phyloP scores from a whole-genome alignment of 306 rosid genomes.

The Medicago lupulina region DNA sequence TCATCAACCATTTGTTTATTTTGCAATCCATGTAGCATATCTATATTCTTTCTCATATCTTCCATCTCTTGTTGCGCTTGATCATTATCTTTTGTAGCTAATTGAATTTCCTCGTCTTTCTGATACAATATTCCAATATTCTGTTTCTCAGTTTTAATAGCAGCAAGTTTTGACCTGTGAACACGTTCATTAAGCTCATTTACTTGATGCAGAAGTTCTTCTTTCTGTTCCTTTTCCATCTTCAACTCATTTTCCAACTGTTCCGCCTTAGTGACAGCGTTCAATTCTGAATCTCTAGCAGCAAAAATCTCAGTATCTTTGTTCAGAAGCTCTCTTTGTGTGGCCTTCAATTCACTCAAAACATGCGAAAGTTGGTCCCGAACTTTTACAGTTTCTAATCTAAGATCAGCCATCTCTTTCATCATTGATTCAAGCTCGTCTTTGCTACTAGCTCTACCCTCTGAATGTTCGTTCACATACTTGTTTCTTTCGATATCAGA shows the following conservation, averaged over 20 bases:
- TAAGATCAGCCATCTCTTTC: conserved; percentile 56
- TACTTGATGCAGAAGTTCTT: conserved; percentile 52
- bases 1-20: not conserved
- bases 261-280: conserved; percentile 47
- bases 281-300: conserved; percentile 58
- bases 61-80: conserved; percentile 50
- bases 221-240: conserved; percentile 54
- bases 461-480: conserved; percentile 46
- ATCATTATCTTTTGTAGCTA: conserved; percentile 45
- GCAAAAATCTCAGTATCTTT: conserved; percentile 62
- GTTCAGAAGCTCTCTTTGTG: conserved; percentile 58
- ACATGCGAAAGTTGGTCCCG: conserved; percentile 56
- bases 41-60: conserved; percentile 37
- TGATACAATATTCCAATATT: conserved; percentile 46
- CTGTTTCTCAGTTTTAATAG: conserved; percentile 53
- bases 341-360: conserved; percentile 54
- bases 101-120: conserved; percentile 59
- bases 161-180: conserved; percentile 46
- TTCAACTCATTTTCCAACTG: conserved; percentile 45
- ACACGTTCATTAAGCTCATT: conserved; percentile 59
- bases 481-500: conserved; percentile 65
- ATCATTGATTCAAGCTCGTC: conserved; percentile 54
- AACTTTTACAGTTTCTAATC: conserved; percentile 41
- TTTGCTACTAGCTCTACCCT: conserved; percentile 39
- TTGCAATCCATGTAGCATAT: not conserved